Evolutionary conservation across 2,329 filamentous ascomycete species (phyloP), one percentile per base, ranked within the genome.

Genomic region (Amauroascus verrucosus): DNA sequence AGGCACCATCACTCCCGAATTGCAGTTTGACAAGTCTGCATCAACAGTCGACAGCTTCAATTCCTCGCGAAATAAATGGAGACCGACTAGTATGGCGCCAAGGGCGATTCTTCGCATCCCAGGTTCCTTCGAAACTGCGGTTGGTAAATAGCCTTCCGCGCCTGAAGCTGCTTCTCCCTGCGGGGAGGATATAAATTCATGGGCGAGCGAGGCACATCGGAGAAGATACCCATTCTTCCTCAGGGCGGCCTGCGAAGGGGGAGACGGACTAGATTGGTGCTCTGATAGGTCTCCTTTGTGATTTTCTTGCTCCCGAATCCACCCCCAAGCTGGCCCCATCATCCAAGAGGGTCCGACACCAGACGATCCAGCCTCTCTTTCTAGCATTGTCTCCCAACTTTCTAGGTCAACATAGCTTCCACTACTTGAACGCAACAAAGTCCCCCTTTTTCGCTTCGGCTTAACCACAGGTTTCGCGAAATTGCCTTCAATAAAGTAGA

Each of bases 1-100:
- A 14, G 86, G 82, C n/a, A 81, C 80, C 20, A 97, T 69, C 40
- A 77, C 74, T 13, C 74, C 69, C 20, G 70, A 61, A 40, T 75
- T 70, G 18, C 67, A 67, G 46, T 64, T 68, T 9, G 74, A 69
- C n/a, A 70, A 65, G 57, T 78, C 75, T n/a, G 71, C 69, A 43
- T 75, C 73, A 52, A 74, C 70, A 2, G 83, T 78, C 56, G 87
- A 81, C 1, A 98, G 77, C 64, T 95, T 97, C 57, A 86, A 78
- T 65, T 98, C 93, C 66, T 98, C 91, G 0, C 86, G 78, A n/a
- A 95, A 73, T 2, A 97, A 75, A 70, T 98, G 93, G 11, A 98
- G 74, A 0, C 81, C 85, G 37, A 83, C 73, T 58, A 94, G 74
- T 35, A 91, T 78, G 49, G 86, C 76, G 62, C 86, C 79, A 64